Conservation (phyloP, 768 basidiomycete species). For the Asterophora lycoperdoides region DNA sequence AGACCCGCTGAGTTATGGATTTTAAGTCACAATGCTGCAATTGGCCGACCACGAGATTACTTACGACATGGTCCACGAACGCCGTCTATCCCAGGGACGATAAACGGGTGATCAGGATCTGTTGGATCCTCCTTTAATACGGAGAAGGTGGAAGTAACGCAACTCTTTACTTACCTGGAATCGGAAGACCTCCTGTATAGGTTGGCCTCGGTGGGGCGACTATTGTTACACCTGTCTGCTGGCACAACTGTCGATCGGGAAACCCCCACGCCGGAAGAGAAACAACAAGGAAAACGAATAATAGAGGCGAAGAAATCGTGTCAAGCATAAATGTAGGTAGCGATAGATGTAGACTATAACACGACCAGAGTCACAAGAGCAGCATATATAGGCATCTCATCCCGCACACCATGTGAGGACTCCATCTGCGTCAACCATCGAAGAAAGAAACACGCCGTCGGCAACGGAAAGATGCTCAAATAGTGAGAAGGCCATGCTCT, state of each 20-base stretch:
- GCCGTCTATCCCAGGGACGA: conserved; percentile 5
- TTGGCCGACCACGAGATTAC: not conserved
- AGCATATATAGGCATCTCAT: conserved; percentile 4
- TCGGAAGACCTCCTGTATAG: conserved; percentile 6
- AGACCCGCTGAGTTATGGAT: conserved; percentile 9
- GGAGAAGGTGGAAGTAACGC: not conserved
- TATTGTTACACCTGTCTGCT: conserved; percentile 4
- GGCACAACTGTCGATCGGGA: not conserved
- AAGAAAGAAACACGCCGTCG: not conserved
- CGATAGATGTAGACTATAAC: not conserved
- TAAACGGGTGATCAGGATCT: conserved; percentile 11
- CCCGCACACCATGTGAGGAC: not conserved
- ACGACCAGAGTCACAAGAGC: not conserved
- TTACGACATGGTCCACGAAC: conserved; percentile 16
- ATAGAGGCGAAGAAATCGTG: conserved; percentile 1
- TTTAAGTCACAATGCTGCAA: not conserved
- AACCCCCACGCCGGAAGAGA: conserved; percentile 5
- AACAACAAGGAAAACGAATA: conserved; percentile 1
- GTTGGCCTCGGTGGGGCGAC: conserved; percentile 8
- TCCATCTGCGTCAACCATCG: not conserved
- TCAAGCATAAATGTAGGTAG: not conserved
- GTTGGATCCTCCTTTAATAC: not conserved
- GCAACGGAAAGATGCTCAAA: not conserved
- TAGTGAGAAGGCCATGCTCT: too few species aligned
- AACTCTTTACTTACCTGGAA: conserved; percentile 8